Base-by-base conservation (phyloP, 306 rosid species). In the Sophora flavescens region DNA sequence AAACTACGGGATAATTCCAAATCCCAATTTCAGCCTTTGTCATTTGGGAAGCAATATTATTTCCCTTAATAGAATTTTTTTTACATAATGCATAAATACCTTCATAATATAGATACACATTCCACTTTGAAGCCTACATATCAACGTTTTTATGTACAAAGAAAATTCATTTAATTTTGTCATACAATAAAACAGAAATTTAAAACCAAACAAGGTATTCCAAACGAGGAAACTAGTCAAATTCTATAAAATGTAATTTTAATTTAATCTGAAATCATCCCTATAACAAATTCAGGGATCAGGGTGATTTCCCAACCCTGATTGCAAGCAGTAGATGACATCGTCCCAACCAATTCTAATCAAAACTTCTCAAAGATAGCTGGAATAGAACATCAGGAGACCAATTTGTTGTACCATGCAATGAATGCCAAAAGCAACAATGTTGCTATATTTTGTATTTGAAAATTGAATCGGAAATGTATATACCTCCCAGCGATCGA, bases 401-500 rank as follows among this genome's bases (percentile, higher is more conserved):
- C 11, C 63, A 26, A n/a, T 7, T 6, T 1, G 6, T 1, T 5
- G 11, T 30, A 76, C 38, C 57, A 44, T 65, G 65, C 35, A 59
- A 47, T 61, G 36, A 81, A 81, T 38, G 76, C 63, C 48, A 75
- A 42, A 62, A 69, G 68, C 33, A 73, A 56, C 36, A 35, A 32
- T 26, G 36, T 58, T 33, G 67, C 45, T 5, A n/a, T 32, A 47
- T 30, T 63, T 42, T 18, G 47, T 32, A 72, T 66, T 64, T 59
- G 50, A 54, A 52, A 22, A 75, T 36, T 56, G n/a, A 67, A 72
- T 18, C 36, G 58, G 74, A 73, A 77, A 48, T 77, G 47, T 72
- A 78, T 67, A 32, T 79, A 96, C 99, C 99, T 89, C 99, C 99
- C 14, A 96, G 91, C 1, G 99, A 92, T 77, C 99, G 90, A 76